Percentiles rank a stretch among this genome's conserved stretches.
Evolutionary conservation across 495 filamentous ascomycete species (phyloP).

Genomic region (Neurospora sp.): DNA sequence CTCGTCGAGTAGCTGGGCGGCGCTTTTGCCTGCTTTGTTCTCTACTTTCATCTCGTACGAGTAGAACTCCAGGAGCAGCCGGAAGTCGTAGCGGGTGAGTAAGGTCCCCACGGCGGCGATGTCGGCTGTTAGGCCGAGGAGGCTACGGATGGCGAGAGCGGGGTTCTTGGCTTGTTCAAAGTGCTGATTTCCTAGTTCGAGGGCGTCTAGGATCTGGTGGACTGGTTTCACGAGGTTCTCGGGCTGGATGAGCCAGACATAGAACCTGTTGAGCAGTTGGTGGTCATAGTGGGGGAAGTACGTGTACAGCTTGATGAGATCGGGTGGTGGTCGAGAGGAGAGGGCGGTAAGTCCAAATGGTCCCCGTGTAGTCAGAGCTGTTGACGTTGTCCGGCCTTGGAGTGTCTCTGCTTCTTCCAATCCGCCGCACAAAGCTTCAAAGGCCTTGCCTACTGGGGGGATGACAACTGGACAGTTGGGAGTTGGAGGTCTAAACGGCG

Average conservation of each 20-base stretch:
- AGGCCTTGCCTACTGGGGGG: neutral
- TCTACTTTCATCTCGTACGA: neutral
- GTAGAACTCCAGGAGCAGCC: neutral
- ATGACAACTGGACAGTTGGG: neutral
- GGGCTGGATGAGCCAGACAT: neutral
- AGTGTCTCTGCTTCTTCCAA: neutral
- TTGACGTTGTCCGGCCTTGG: neutral
- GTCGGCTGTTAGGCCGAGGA: neutral
- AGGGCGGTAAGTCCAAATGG: neutral
- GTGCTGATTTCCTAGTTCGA: neutral
- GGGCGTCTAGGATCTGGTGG: neutral
- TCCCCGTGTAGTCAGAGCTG: neutral
- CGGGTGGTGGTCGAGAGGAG: neutral
- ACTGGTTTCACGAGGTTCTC: neutral
- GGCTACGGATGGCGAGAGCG: neutral
- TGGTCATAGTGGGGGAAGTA: neutral
- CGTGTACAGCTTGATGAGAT: neutral
- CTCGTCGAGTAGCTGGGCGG: neutral
- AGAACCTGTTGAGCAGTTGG: neutral
- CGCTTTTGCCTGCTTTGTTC: neutral
- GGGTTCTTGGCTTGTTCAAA: neutral
- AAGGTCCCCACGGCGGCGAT: neutral
- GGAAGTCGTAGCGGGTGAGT: neutral
- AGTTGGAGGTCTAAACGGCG: neutral
- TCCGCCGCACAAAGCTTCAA: neutral